Conservation (phyloP, 2,329 filamentous ascomycete genomes). For the Pseudogymnoascus sp. region DNA sequence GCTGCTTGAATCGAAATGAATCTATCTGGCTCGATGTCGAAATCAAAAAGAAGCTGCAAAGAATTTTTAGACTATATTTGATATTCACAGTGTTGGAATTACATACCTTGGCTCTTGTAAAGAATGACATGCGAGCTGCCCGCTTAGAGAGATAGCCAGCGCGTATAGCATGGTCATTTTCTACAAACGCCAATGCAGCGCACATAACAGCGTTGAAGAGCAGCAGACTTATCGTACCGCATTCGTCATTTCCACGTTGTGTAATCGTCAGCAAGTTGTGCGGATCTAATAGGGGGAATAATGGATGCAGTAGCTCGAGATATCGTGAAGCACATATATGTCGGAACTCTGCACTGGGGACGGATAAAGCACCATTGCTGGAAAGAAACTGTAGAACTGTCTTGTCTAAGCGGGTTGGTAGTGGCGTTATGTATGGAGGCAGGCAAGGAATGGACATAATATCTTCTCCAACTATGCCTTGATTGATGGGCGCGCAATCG, state of each 20-base stretch:
- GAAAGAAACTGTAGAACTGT: background rate
- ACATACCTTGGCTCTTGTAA: constrained; percentile 58
- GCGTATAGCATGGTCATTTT: constrained; percentile 63
- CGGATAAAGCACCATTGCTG: background rate
- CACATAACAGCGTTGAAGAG: constrained; percentile 93
- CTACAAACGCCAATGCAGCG: constrained; percentile 74
- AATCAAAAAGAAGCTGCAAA: constrained; percentile 68
- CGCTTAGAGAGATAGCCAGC: constrained; percentile 70
- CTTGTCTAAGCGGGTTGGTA: background rate
- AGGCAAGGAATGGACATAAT: background rate
- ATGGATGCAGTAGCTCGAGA: background rate
- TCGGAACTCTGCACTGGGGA: background rate
- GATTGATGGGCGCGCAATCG: background rate
- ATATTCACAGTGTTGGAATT: background rate
- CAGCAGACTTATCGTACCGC: constrained; percentile 57
- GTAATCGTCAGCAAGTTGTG: background rate
- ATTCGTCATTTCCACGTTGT: background rate
- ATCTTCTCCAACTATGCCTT: background rate
- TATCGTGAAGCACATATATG: background rate
- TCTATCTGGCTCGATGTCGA: constrained; percentile 83
- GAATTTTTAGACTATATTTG: background rate
- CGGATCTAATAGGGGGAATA: background rate
- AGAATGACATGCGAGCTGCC: constrained; percentile 74
- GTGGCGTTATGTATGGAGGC: background rate
- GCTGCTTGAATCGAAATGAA: constrained; percentile 78